A percentile compares a stretch with the other conserved stretches of the same genome.
Evolutionary conservation across 2,329 filamentous ascomycete species (phyloP).

Genomic region (Coniochaeta sp.): DNA sequence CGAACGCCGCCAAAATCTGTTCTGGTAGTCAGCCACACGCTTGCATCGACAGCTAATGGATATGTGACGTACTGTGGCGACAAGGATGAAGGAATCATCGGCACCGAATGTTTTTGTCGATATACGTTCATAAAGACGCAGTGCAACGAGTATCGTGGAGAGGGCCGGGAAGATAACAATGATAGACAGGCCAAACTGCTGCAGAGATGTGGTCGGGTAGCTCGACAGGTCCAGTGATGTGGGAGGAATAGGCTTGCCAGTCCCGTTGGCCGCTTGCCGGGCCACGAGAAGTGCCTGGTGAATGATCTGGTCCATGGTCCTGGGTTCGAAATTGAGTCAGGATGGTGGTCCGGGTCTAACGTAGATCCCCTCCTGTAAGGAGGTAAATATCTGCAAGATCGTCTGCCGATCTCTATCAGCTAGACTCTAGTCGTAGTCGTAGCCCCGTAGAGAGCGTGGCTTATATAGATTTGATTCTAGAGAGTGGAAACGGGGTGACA

Average conservation of each 20-base stretch:
- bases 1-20: slow-evolving; percentile 6
- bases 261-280: slow-evolving; percentile 1
- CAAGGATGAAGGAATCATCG: slow-evolving; percentile 10
- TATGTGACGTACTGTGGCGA: slow-evolving; percentile 12
- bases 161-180: slow-evolving; percentile 9
- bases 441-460: no score
- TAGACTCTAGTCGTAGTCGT: no score
- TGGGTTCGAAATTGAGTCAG: no score
- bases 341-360: no score
- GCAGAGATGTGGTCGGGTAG: slow-evolving; percentile 8
- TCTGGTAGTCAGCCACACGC: no score
- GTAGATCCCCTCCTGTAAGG: no score
- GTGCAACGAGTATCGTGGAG: slow-evolving; percentile 7
- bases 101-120: slow-evolving; percentile 7
- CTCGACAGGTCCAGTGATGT: slow-evolving; percentile 6
- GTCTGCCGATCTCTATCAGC: no score
- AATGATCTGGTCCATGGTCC: slow-evolving; percentile 3
- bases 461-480: no score
- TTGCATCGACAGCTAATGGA: not conserved
- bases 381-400: no score
- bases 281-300: slow-evolving; percentile 2
- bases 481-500: no score
- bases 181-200: slow-evolving; percentile 10
- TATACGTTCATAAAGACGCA: slow-evolving; percentile 7
- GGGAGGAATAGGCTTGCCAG: not conserved